Percentiles rank a stretch among this genome's conserved stretches.
phyloP scores from a whole-genome alignment of 2,329 filamentous ascomycete genomes.

The Metarhizium brunneum region DNA sequence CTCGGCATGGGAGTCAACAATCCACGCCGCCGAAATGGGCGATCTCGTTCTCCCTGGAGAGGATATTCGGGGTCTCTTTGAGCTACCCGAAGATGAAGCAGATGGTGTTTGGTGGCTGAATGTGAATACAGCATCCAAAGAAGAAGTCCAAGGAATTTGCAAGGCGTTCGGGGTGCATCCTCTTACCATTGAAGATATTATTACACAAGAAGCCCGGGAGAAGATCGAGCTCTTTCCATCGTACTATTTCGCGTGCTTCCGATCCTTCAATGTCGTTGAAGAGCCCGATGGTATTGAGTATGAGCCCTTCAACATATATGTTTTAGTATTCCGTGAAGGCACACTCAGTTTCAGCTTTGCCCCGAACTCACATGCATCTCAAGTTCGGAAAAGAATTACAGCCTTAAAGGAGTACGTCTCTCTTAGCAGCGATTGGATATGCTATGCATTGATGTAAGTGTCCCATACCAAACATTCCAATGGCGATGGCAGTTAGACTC shows the following conservation, averaged over 20 bases:
- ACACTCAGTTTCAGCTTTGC: conserved; percentile 91
- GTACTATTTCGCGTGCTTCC: conserved; percentile 97
- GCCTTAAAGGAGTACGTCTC: conserved; percentile 91
- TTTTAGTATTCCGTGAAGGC: conserved; percentile 91
- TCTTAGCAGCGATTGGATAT: conserved; percentile 95
- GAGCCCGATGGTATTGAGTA: conserved; percentile 76
- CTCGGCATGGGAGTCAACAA: conserved; percentile 85
- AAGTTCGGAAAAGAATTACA: conserved; percentile 85
- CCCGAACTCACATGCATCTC: conserved; percentile 75
- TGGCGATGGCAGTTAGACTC: neutral
- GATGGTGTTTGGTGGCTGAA: conserved; percentile 99
- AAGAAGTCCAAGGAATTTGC: conserved; percentile 80
- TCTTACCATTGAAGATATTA: conserved; percentile 91
- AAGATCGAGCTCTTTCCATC: conserved; percentile 97
- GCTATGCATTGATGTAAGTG: conserved; percentile 88
- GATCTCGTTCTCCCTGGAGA: conserved; percentile 85
- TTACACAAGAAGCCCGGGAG: conserved; percentile 88
- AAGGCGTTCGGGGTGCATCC: conserved; percentile 94
- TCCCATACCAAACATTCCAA: neutral
- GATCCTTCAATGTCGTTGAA: conserved; percentile 75
- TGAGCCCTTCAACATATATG: conserved; percentile 93
- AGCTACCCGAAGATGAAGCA: conserved; percentile 48
- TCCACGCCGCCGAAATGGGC: conserved; percentile 81
- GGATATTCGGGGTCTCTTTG: conserved; percentile 79
- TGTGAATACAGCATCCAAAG: conserved; percentile 79